Conservation (phyloP, 768 basidiomycete genomes). For the Neoboletus magnificus region DNA sequence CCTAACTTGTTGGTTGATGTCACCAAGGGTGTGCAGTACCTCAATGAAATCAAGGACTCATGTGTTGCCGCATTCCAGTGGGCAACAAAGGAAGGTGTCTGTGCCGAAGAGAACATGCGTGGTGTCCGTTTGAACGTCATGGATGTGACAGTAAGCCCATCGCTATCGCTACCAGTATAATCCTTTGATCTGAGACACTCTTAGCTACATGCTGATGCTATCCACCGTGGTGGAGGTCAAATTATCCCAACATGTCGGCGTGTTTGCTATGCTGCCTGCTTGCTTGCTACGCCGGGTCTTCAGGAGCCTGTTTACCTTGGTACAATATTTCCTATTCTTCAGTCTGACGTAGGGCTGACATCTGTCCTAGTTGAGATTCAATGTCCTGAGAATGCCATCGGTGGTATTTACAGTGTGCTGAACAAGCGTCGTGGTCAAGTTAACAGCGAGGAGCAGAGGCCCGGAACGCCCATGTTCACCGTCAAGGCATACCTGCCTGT, state of each 20-base stretch:
- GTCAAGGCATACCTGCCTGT: conserved; percentile 97
- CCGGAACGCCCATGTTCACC: conserved; percentile 99
- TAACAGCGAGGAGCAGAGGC: conserved; percentile 94
- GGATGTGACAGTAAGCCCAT: conserved; percentile 79
- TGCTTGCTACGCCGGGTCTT: conserved; percentile 86
- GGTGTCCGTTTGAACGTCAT: conserved; percentile 94
- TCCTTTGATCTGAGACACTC: background rate
- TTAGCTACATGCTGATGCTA: conserved; percentile 95
- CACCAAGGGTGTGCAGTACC: conserved; percentile 98
- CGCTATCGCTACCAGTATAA: background rate
- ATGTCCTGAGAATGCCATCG: conserved; percentile 95
- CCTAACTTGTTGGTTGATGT: conserved; percentile 96
- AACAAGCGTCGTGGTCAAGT: conserved; percentile 99
- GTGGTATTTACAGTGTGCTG: conserved; percentile 91
- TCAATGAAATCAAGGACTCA: conserved; percentile 99
- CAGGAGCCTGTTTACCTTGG: conserved; percentile 97
- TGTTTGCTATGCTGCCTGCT: conserved; percentile 91
- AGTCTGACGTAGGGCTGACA: conserved; percentile 11
- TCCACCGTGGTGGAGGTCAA: conserved; percentile 99
- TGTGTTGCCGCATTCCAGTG: conserved; percentile 99
- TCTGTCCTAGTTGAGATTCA: conserved; percentile 81
- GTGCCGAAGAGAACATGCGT: conserved; percentile 98
- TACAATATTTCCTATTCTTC: conserved; percentile 29
- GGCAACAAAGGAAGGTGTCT: conserved; percentile 98
- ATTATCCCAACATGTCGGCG: conserved; percentile 97